Evolutionary conservation across 768 basidiomycete species (phyloP), one percentile per base, ranked within the genome.

Genomic region (Hebeloma cylindrosporum): DNA sequence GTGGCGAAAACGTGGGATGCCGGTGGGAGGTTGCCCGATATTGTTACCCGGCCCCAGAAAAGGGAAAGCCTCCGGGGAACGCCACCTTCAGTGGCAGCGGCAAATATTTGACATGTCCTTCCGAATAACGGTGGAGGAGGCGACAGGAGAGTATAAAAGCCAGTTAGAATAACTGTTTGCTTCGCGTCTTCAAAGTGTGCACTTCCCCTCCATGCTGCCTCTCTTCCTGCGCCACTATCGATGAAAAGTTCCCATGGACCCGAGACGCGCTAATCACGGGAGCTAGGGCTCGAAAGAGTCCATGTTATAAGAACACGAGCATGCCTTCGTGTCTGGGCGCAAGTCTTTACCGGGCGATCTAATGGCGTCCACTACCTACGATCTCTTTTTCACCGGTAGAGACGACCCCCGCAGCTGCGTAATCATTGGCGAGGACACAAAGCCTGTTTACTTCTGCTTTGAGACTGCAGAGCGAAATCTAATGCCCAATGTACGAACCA

Each of bases 341-440:
- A 61, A 56, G 58, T 51, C 57, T 62, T 62, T 51, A 62, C 52
- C 59, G 60, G 56, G 56, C 55, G 55, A 58, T 61, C 66, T 67
- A 54, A 72, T 70, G 67, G 54, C 69, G 50, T 54, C 66, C 48
- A 67, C 70, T 47, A 68, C 73, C 47, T 83, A 72, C 62, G 67
- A 76, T 58, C 64, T 88, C 25, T 85, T 77, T 66, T 88, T 87
- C 71, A 82, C 83, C 35, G 81, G 83, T 43, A 69, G 70, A 58
- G 80, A 82, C 61, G 76, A 88, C 66, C 83, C 85, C 33, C 78
- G 84, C 43, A 73, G 71, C 46, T 83, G 80, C 59, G 73, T 80
- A 46, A 65, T 87, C 66, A 85, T 87, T 53, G 83, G 85, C 29
- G 77, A 82, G 57, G 79, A 78, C 63, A 68, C 66, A 23, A 73